Conservation (phyloP, 768 basidiomycete genomes). For the Serendipita sp. region DNA sequence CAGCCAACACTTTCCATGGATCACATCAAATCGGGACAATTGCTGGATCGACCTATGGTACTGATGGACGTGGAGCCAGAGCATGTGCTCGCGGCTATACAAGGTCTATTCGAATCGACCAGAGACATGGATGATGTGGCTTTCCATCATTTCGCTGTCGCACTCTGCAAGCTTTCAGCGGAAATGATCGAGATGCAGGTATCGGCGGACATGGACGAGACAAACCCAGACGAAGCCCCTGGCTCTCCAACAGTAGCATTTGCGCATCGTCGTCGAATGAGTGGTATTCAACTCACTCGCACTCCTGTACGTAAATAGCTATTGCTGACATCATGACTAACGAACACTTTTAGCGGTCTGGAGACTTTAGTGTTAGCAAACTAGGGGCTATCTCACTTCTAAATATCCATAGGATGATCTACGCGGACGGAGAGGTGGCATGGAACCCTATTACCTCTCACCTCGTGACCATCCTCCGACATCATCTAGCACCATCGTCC, state of each 20-base stretch:
- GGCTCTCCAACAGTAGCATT: conserved; percentile 27
- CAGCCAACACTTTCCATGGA: conserved; percentile 21
- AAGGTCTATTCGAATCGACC: conserved; percentile 73
- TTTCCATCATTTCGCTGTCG: conserved; percentile 61
- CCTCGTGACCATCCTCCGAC: conserved; percentile 59
- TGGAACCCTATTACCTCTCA: conserved; percentile 75
- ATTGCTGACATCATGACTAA: not conserved
- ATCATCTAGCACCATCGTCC: conserved; percentile 48
- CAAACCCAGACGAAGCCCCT: conserved; percentile 25
- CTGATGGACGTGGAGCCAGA: conserved; percentile 62
- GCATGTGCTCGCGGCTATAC: conserved; percentile 54
- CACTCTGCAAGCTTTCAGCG: conserved; percentile 70
- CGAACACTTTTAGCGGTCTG: conserved; percentile 42
- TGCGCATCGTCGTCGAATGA: conserved; percentile 54
- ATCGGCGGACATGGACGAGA: conserved; percentile 22
- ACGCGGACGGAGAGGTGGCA: conserved; percentile 63
- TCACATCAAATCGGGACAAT: conserved; percentile 11
- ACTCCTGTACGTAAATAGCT: conserved; percentile 40
- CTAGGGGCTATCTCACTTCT: conserved; percentile 62
- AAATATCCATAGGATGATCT: conserved; percentile 79
- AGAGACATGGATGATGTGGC: conserved; percentile 70
- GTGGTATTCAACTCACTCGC: conserved; percentile 74
- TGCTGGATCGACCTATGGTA: conserved; percentile 36
- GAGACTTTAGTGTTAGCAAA: conserved; percentile 87
- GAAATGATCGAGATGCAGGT: conserved; percentile 89